Base-by-base conservation (phyloP, 2,329 filamentous ascomycete species). In the Cordyceps fumosorosea region DNA sequence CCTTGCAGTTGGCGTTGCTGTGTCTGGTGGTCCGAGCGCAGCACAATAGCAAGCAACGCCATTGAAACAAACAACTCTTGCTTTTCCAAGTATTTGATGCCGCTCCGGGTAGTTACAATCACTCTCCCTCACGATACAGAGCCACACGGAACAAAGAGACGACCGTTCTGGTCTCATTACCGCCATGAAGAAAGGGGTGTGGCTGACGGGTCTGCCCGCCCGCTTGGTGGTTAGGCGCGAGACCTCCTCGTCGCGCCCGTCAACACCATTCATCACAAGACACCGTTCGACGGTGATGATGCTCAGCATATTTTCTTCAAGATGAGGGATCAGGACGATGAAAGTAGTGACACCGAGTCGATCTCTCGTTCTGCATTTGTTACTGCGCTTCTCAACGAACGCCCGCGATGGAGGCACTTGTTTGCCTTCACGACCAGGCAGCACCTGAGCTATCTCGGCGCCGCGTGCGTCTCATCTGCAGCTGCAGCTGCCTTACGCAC, bases 391-490 rank as follows among this genome's bases (percentile, higher is more conserved):
- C 32, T 62, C 42, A 18, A 51, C 11, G 20, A 51, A 20, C 69
- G 65, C 18, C 65, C 71, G 18, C 72, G 72, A 24, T 78, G 74
- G 73, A 71, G 63, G 34, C 72, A 79, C 53, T 80, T 97, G 3
- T 93, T 96, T 72, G 77, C 78, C 48, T 96, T 96, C 72, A 89
- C 87, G 0, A 84, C 79, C n/a, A 78, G 73, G 66, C 75, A 77
- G 18, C 88, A 96, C 69, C 65, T 81, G 0, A 74, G 77, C 0
- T 70, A 83, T 4, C 72, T 93, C 0, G 53, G 77, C 12, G 68
- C 79, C 2, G 89, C 86, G 0, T 56, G 89, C 0, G 12, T 81
- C 3, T 76, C 84, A 1, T 83, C 89, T 0, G 70, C 85, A 4
- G 67, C 84, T 2, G 81, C 85, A 10, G 89, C 89, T 1, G 80